Evolutionary conservation across 192 early-diverging fungal species (phyloP), one percentile per base, ranked within the genome.

Genomic region (Backusella circina): DNA sequence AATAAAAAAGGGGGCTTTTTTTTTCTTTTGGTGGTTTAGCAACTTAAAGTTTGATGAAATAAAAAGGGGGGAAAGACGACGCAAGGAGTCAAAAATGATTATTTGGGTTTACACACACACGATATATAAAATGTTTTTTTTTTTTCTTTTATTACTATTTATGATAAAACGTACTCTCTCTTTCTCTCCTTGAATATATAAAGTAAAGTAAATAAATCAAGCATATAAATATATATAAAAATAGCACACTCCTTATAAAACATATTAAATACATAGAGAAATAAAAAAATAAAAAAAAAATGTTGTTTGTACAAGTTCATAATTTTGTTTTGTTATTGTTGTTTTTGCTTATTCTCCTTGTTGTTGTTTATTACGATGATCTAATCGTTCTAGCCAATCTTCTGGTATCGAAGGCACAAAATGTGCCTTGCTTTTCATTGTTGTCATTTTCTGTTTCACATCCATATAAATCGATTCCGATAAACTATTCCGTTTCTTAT

Each of bases 351-450:
- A 38, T n/a, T 71, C 68, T 70, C 39, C 32, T 70, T 30, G 35
- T 35, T 44, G 33, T 41, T 57, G 23, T 23, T 73, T 73, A 23
- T 61, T 72, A 70, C 37, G 71, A 61, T 65, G 28, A 30, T 81
- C 79, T n/a, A 82, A 70, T 26, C 51, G 39, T 23, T 74, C 73
- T 33, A 82, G 41, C 80, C 80, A 82, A 16, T 82, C 77, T 47
- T 82, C 73, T 28, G 80, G 74, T 71, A 82, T 77, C 30, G 37
- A 65, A 18, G 79, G 79, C 6, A 81, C 57, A 1, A 74, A 64
- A 26, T 44, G 54, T 73, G 41, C 18, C 12, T 75, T 67, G 8
- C 73, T 47, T 41, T 71, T 71, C 2, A 67, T 67, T 35, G 41
- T 67, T 35, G 41, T 65, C 65, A 54, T 33, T 54, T 72, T 80